phyloP scores from a whole-genome alignment of 306 rosid genomes.

The Sicyos edulis region DNA sequence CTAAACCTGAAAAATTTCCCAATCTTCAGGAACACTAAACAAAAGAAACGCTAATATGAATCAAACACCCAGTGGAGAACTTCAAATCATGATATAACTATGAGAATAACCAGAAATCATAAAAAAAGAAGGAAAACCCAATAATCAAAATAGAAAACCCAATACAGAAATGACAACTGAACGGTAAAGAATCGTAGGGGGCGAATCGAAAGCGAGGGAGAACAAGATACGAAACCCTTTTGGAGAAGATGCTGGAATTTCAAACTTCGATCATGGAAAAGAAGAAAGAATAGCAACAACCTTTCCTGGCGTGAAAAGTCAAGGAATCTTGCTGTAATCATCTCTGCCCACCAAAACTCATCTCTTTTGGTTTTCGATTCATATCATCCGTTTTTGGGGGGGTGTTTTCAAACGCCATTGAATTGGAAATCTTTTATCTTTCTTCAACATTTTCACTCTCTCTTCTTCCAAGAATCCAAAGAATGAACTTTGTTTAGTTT shows the following conservation, averaged over 20 bases:
- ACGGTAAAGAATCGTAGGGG: not conserved
- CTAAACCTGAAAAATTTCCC: too few relatives aligned
- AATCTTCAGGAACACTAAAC: not conserved
- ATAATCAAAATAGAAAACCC: slow-evolving; percentile 3
- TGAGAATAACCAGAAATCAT: not conserved
- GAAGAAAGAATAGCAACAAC: not conserved
- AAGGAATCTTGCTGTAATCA: too few relatives aligned
- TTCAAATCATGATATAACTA: not conserved
- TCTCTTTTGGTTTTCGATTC: too few relatives aligned
- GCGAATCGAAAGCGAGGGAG: slow-evolving; percentile 10
- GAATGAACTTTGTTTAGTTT: too few relatives aligned
- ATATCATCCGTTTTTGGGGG: too few relatives aligned
- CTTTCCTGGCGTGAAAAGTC: too few relatives aligned
- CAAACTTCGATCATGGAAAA: not conserved
- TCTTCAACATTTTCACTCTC: too few relatives aligned
- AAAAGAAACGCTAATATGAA: not conserved
- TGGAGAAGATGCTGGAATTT: slow-evolving; percentile 10
- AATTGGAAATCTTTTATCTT: too few relatives aligned
- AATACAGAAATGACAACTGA: slow-evolving; percentile 5
- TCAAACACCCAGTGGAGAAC: not conserved
- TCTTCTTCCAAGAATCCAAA: too few relatives aligned
- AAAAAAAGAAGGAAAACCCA: not conserved
- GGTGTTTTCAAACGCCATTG: too few relatives aligned
- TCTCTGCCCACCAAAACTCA: too few relatives aligned
- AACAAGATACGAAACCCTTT: slow-evolving; percentile 9